Evolutionary conservation across 2,329 filamentous ascomycete genomes (phyloP).

Genomic region (Penicillium sp.): DNA sequence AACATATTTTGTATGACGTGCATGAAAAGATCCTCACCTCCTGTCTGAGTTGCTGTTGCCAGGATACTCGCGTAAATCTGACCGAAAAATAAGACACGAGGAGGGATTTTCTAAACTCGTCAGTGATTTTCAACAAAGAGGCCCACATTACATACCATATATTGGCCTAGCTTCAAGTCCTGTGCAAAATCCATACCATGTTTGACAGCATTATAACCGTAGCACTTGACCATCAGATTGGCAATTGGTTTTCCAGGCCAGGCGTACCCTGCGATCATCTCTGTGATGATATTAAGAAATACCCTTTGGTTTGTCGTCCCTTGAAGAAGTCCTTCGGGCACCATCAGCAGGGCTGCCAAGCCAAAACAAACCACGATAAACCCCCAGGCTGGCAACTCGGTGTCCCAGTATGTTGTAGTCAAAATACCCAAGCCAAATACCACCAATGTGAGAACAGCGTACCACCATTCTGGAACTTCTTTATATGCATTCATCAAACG

Average conservation of each 20-base stretch:
- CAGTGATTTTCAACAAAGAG: neutral
- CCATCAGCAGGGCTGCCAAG: conserved; percentile 44
- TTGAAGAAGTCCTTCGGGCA: conserved; percentile 46
- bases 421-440: conserved; percentile 41
- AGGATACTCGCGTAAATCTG: conserved; percentile 40
- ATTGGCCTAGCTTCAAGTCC: conserved; percentile 39
- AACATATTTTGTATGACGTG: neutral
- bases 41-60: conserved; percentile 37
- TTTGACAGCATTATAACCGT: conserved; percentile 40
- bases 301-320: conserved; percentile 35
- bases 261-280: conserved; percentile 39
- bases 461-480: conserved; percentile 67
- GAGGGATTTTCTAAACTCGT: conserved; percentile 31
- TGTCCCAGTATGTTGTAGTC: conserved; percentile 38
- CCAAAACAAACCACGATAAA: conserved; percentile 43
- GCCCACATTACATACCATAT: conserved; percentile 26
- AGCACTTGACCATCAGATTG: conserved; percentile 41
- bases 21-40: conserved; percentile 24
- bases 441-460: conserved; percentile 41
- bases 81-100: conserved; percentile 37
- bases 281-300: conserved; percentile 39
- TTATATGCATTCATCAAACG: conserved; percentile 66
- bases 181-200: conserved; percentile 39
- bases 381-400: conserved; percentile 45
- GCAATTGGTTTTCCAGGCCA: conserved; percentile 41